Evolutionary conservation across 371 early-diverging fungal species (phyloP), one percentile per base, ranked within the genome.

Genomic region (Umbelopsis sp.): DNA sequence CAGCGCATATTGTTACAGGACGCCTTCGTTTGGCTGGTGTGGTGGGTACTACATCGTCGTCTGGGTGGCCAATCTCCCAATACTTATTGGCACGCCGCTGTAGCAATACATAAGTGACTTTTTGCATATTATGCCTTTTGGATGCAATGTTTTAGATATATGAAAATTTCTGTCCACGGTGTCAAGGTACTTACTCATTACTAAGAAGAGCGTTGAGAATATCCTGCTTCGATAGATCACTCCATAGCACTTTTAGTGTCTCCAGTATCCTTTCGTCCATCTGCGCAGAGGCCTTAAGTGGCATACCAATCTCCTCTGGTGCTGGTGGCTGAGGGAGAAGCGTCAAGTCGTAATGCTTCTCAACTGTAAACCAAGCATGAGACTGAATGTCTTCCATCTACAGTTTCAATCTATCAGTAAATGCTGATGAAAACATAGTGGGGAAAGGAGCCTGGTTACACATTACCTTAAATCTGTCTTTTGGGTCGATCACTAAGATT

Each of bases 111-210:
- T 83, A 83, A 4, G 80, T 78, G 3, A 83, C 84, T 53, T 83
- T 83, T 73, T 83, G 84, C 84, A 83, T 83, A 65, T 83, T 83
- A 29, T 80, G 78, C 53, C 82, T 82, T 14, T 20, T n/a, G 1
- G 16, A n/a, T 18, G 14, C 32, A 35, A 18, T 7, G 22, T 18
- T 25, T 41, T 57, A 57, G 35, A 35, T 18, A 41, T 35, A 25
- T 25, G 10, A 0, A n/a, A 37, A 37, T 0, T 3, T 29, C 22
- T 32, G 12, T 16, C 2, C 29, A 57, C 35, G 64, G 22, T 67
- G 37, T 48, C 37, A 20, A 12, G 41, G 63, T 24, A 65, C 74
- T 66, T 78, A 80, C 83, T 80, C 76, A 32, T 75, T 70, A 65
- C 76, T 80, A 45, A 83, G 68, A 35, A 83, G 65, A 7, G 79